Base-by-base conservation (phyloP, 345 rosid genomes). In the Gynandropsis gynandra region DNA sequence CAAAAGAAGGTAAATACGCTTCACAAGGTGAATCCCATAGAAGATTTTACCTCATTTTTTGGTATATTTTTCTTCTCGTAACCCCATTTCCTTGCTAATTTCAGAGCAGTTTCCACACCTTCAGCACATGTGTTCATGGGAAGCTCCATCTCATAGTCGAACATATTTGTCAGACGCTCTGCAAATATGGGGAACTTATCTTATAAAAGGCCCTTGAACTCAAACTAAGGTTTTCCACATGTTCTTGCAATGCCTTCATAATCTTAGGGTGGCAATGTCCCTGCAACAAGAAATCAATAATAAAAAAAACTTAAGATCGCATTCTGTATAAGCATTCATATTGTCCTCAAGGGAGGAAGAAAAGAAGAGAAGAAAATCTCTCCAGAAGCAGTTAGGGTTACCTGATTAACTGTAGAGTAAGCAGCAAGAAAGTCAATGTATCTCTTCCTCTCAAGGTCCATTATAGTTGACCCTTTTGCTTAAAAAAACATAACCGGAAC, bases 41-140 rank as follows among this genome's bases (percentile, higher is more conserved):
- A 13, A 27, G 2, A 24, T 11, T 59, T 24, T 59, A 83, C 97
- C 92, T 84, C 82, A 62, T 92, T 81, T 63, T 70, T 77, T 74
- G n/a, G n/a, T n/a, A n/a, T n/a, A n/a, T n/a, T n/a, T n/a, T n/a
- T n/a, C n/a, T n/a, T n/a, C n/a, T n/a, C 81, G 36, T 82, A 77
- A 64, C 98, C 98, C 98, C 96, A 92, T 73, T 92, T 92, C 62
- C 98, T 80, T 2, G 96, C 96, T 75, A 82, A n/a, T 62, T 92
- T 84, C 66, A 92, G 69, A 54, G 95, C 95, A 10, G 98, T 87
- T 63, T 92, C 96, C 31, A 87, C 96, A 59, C 98, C 96, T 76
- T 92, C 96, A 18, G 98, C 98, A 8, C 96, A 93, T 1, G 98
- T 92, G 58, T 92, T 92, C 98, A 92, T 92, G 4, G 98, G 98